Conservation (phyloP, 1,139 yeast species). For the Yamadazyma sp. region DNA sequence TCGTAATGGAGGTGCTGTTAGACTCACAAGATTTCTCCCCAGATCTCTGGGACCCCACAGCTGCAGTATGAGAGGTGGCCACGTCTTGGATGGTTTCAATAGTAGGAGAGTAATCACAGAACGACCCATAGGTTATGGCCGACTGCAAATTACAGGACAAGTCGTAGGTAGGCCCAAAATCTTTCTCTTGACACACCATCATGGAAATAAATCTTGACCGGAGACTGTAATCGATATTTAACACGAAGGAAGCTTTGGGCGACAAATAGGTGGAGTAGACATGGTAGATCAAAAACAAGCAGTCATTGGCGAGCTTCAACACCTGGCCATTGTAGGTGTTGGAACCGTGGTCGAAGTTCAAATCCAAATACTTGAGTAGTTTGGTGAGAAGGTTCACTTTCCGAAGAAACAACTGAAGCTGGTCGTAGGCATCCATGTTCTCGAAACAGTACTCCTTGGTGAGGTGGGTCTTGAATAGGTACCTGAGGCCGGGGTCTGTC, state of each 20-base stretch:
- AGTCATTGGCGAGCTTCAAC: constrained; percentile 45
- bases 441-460: constrained; percentile 69
- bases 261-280: constrained; percentile 69
- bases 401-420: constrained; percentile 45
- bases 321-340: constrained; percentile 30
- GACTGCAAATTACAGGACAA: not conserved
- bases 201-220: constrained; percentile 48
- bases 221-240: constrained; percentile 66
- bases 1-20: not conserved
- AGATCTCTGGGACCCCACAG: not conserved
- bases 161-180: not conserved
- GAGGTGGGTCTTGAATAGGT: constrained; percentile 65
- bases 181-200: constrained; percentile 29
- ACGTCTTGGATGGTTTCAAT: not conserved
- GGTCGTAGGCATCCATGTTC: constrained; percentile 69
- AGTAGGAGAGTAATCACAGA: not conserved
- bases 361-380: constrained; percentile 15
- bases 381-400: constrained; percentile 20
- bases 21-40: not conserved
- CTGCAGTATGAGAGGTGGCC: not conserved
- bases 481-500: constrained; percentile 76
- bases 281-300: constrained; percentile 57
- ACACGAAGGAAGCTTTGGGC: constrained; percentile 67
- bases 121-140: not conserved
- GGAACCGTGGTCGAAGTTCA: constrained; percentile 3